Percentiles rank a stretch among this genome's conserved stretches.
Conservation (phyloP, 768 basidiomycete genomes). For the Lactarius sanguifluus region DNA sequence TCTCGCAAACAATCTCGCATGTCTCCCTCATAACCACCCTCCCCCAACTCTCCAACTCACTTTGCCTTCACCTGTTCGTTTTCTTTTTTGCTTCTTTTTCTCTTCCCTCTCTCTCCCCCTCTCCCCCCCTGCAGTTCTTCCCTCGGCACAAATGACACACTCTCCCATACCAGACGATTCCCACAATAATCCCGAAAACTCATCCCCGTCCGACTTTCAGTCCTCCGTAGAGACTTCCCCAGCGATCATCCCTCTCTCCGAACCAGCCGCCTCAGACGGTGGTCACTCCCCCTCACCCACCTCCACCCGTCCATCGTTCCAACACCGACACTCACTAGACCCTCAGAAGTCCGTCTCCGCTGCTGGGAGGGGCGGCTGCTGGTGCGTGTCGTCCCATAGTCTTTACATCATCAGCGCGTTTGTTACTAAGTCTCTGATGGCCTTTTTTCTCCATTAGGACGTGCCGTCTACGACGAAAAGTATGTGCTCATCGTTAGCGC, state of each 20-base stretch:
- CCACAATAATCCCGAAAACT: conserved; percentile 23
- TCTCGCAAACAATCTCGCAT: conserved; percentile 21
- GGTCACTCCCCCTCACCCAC: conserved; percentile 21
- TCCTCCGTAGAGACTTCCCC: conserved; percentile 29
- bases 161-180: conserved; percentile 27
- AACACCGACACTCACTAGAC: conserved; percentile 27
- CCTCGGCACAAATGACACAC: conserved; percentile 16
- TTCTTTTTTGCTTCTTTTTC: not conserved
- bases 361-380: conserved; percentile 29
- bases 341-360: conserved; percentile 24
- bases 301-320: conserved; percentile 17
- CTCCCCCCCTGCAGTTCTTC: not conserved
- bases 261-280: conserved; percentile 20
- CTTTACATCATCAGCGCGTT: conserved; percentile 2
- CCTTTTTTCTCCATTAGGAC: conserved; percentile 52
- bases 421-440: not conserved
- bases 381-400: conserved; percentile 19
- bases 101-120: not conserved
- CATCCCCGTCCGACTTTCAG: conserved; percentile 28
- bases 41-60: conserved; percentile 16
- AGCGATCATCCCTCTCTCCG: conserved; percentile 21
- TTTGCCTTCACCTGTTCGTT: conserved; percentile 18
- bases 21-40: conserved; percentile 27
- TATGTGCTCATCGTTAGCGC: conserved; percentile 37
- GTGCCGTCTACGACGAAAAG: conserved; percentile 80